phyloP scores from a whole-genome alignment of 176 grass and related monocot genomes.

The Pharus latifolius region DNA sequence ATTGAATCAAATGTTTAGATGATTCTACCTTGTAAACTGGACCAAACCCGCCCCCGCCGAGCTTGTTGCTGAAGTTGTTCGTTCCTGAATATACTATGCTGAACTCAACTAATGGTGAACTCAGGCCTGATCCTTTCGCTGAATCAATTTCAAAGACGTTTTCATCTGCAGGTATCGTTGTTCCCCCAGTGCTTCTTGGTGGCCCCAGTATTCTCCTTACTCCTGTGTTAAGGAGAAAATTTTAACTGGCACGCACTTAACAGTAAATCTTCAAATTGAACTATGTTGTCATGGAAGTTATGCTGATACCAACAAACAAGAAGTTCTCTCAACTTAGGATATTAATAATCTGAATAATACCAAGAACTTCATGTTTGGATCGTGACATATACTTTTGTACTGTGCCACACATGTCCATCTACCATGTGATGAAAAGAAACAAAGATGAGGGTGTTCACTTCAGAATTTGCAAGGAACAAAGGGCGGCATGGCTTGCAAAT shows the following conservation, averaged over 20 bases:
- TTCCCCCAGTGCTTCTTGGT: background rate
- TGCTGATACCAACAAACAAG: background rate
- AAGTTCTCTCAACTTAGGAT: background rate
- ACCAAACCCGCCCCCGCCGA: conserved; percentile 65
- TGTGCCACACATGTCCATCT: too few species aligned
- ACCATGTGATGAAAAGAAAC: background rate
- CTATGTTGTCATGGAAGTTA: background rate
- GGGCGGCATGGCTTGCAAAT: background rate
- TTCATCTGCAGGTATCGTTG: conserved; percentile 12
- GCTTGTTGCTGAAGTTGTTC: conserved; percentile 53
- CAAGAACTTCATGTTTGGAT: too few species aligned
- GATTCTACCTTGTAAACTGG: conserved; percentile 63
- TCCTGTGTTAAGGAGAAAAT: background rate
- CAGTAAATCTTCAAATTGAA: background rate
- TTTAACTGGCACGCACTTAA: background rate
- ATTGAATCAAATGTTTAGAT: background rate
- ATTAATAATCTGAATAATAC: background rate
- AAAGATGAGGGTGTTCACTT: background rate
- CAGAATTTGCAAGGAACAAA: background rate
- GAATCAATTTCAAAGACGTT: conserved; percentile 9
- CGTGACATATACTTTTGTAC: too few species aligned
- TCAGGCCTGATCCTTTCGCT: conserved; percentile 11
- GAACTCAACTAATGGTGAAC: conserved; percentile 49
- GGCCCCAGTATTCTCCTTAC: conserved; percentile 8
- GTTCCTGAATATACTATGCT: conserved; percentile 42